phyloP scores from a whole-genome alignment of 768 basidiomycete species.

The Favolaschia claudopus region DNA sequence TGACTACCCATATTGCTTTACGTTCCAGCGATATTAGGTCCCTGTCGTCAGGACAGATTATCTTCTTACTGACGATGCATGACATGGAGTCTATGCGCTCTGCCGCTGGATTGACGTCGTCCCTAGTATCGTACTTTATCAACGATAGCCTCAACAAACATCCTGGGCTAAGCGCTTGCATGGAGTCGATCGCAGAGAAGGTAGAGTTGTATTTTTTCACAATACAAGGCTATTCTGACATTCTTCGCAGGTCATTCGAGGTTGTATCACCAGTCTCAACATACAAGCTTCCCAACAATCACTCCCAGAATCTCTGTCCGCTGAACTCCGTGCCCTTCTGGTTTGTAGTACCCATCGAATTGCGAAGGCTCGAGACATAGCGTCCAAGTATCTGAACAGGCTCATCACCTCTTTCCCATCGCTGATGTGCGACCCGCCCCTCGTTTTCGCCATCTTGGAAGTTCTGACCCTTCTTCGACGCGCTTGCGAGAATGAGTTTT shows the following conservation, averaged over 20 bases:
- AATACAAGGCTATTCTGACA: neutral
- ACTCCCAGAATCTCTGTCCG: constrained; percentile 69
- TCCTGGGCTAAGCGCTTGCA: constrained; percentile 69
- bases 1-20: constrained; percentile 72
- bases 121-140: constrained; percentile 85
- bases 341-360: constrained; percentile 84
- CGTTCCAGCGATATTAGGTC: constrained; percentile 74
- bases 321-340: constrained; percentile 79
- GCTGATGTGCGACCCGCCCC: constrained; percentile 87
- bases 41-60: constrained; percentile 82
- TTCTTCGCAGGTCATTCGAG: constrained; percentile 72
- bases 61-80: constrained; percentile 85
- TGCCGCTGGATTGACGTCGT: constrained; percentile 78
- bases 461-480: constrained; percentile 87
- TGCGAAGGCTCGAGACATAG: constrained; percentile 80
- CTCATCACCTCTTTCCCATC: constrained; percentile 93
- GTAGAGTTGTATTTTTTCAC: constrained; percentile 44
- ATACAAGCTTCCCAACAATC: constrained; percentile 81
- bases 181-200: constrained; percentile 90
- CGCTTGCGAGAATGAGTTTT: constrained; percentile 89
- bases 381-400: constrained; percentile 82
- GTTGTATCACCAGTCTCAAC: constrained; percentile 76
- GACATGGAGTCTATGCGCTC: constrained; percentile 91
- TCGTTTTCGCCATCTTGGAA: constrained; percentile 91
- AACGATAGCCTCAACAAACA: constrained; percentile 86